Conservation (phyloP, 768 basidiomycete species). For the Boletellus sp. region DNA sequence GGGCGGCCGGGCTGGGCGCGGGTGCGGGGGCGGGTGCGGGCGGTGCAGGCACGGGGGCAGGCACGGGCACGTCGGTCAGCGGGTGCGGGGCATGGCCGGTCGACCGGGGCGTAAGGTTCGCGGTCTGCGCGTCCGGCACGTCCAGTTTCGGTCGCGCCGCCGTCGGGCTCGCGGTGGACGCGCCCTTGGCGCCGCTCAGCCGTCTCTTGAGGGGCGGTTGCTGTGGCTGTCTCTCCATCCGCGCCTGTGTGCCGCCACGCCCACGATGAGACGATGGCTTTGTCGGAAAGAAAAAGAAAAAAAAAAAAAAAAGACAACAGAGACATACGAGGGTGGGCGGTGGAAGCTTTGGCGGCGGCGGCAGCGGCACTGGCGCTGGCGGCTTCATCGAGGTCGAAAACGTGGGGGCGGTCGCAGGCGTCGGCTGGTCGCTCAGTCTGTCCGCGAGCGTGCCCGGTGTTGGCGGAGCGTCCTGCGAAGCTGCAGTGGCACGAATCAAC, state of each 20-base stretch:
- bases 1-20: no score
- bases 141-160: conserved; percentile 13
- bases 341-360: background rate
- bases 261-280: no score
- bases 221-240: conserved; percentile 9
- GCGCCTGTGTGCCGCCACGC: conserved; percentile 17
- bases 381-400: background rate
- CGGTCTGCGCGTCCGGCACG: background rate
- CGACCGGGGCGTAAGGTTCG: background rate
- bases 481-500: conserved; percentile 10
- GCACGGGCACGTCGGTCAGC: background rate
- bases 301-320: background rate
- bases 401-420: background rate
- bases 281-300: no score
- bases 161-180: background rate
- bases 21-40: no score
- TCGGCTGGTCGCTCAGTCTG: background rate
- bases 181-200: background rate
- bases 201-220: conserved; percentile 11
- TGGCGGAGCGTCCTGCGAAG: conserved; percentile 4
- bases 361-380: background rate
- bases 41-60: background rate
- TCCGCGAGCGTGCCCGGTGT: background rate
- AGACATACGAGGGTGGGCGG: conserved; percentile 14
- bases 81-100: background rate